Base-by-base conservation (phyloP, 2,329 filamentous ascomycete species). In the Diatrype stigma region DNA sequence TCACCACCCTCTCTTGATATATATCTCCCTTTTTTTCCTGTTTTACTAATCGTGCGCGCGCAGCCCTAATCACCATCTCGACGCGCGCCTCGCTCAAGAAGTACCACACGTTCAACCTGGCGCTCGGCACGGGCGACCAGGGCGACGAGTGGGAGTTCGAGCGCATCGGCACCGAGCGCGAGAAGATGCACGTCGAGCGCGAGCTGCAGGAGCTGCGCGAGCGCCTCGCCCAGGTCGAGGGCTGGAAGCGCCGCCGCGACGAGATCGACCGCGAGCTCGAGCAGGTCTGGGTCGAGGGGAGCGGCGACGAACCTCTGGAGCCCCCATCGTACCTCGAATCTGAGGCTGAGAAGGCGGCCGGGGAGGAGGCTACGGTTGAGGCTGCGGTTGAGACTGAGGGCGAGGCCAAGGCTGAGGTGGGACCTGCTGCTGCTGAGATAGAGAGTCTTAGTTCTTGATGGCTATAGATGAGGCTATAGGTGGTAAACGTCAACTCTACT, bases 61-160 rank as follows among this genome's bases (percentile, higher is more conserved):
- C 57, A 90, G 86, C 94, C 1, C 75, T 99, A 3, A 94, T 99
- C 61, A 99, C 94, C 0, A 93, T 99, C 53, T 96, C 91, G 1
- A 99, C 94, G 0, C 87, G 94, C 42, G 93, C 90, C 14, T 96
- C 90, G 21, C 79, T 99, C 51, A 96, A 96, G 71, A 92, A 93
- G 64, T 97, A 97, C 65, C 94, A 99, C 72, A 92, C 86, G 0
- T 96, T 85, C 71, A 96, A 95, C 60, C 83, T 99, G 10, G 86
- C 86, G 3, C 82, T 99, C 4, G 92, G 92, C 26, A 73, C 88
- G 52, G 93, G 92, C 47, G 84, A 89, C 16, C 80, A 84, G 47
- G 90, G 87, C n/a, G 86, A 89, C 49, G 87, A 88, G 63, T 97
- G 94, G 90, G 87, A 93, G 58, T 89, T 96, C 68, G 89, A 96